Evolutionary conservation across 495 filamentous ascomycete genomes (phyloP), one percentile per base, ranked within the genome.

Genomic region (Xylaria sp.): DNA sequence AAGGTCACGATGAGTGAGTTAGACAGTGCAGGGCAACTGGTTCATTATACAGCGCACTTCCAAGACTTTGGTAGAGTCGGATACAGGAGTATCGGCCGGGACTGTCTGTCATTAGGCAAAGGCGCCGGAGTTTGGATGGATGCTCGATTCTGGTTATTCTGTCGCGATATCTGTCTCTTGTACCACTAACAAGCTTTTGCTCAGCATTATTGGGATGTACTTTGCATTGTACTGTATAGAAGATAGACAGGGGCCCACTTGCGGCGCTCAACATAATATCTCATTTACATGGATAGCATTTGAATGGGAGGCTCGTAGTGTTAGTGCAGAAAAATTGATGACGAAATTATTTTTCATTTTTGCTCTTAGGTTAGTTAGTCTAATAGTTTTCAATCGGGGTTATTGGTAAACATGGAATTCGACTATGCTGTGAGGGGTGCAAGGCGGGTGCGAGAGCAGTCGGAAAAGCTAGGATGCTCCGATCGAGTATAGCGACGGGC

Each of bases 121-220:
- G 41, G 61, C 58, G 46, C 50, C 35, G 61, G 69, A 53, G 69
- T 71, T 70, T 58, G 69, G 69, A 71, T 71, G 52, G 48, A 46
- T 14, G 11, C 31, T 63, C 55, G 50, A 50, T 63, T 70, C 58
- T 70, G 68, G 21, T 63, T 53, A 31, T 31, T 43, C 33, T 24
- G 53, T 61, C 53, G 19, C 40, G 66, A 21, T 63, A 55, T 53
- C 46, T 52, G 43, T 63, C 57, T 37, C 44, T 21, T 69, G 67
- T 55, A 55, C 64, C 37, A 55, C 48, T 59, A 35, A 59, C 57
- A 31, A 26, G 66, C 24, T 44, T 44, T 58, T 57, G 66, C 40
- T 68, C 35, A 29, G 58, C 58, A 37, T 14, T 50, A 61, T 67
- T 67, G 67, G 58, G 46, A 55, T 55, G 31, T 63, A 55, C 59